phyloP scores from a whole-genome alignment of 345 rosid genomes.

The Salix viminalis region DNA sequence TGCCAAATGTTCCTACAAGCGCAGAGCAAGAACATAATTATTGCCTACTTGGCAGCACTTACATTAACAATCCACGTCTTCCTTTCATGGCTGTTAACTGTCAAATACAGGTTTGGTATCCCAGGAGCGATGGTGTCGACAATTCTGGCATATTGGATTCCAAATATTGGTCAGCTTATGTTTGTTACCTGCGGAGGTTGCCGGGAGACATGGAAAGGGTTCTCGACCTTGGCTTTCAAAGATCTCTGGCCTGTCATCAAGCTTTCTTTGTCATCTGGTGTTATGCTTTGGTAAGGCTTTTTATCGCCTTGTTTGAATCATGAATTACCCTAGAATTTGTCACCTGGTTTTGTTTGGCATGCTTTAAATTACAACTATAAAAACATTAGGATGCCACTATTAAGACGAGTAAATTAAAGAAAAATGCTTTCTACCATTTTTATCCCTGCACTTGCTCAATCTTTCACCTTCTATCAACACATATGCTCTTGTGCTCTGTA shows the following conservation, averaged over 20 bases:
- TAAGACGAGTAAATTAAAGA: too few species aligned
- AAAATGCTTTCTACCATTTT: too few species aligned
- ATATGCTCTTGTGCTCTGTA: too few species aligned
- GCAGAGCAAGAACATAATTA: constrained; percentile 70
- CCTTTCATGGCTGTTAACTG: constrained; percentile 62
- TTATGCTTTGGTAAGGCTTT: constrained; percentile 58
- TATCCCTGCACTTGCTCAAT: too few species aligned
- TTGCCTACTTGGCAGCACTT: constrained; percentile 54
- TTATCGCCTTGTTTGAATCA: not conserved
- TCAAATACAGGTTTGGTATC: constrained; percentile 48
- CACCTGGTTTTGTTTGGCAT: too few species aligned
- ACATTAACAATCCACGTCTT: constrained; percentile 42
- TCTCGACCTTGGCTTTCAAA: constrained; percentile 51
- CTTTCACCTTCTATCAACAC: too few species aligned
- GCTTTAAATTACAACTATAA: too few species aligned
- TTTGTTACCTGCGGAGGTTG: constrained; percentile 63
- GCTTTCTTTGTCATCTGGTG: constrained; percentile 70
- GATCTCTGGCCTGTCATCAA: constrained; percentile 63
- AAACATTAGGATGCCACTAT: too few species aligned
- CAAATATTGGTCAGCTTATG: constrained; percentile 62
- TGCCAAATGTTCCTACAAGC: constrained; percentile 84
- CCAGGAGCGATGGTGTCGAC: constrained; percentile 64
- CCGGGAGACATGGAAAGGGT: constrained; percentile 65
- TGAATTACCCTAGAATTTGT: too few species aligned
- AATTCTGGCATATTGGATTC: constrained; percentile 65